phyloP scores from a whole-genome alignment of 2,329 filamentous ascomycete species.

The Cytospora piceae region DNA sequence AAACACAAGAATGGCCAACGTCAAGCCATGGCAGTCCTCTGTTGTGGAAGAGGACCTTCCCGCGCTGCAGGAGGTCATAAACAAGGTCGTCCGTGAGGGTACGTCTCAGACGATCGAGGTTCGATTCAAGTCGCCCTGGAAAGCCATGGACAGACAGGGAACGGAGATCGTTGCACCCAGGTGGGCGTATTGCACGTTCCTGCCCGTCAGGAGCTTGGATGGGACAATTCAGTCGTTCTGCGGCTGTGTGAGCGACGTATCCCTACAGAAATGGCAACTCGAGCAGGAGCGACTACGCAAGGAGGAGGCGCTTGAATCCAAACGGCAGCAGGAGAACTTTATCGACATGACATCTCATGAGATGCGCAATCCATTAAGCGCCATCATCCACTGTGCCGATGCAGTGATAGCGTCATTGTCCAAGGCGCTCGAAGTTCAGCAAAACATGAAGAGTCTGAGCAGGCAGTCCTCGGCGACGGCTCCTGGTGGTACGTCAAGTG shows the following conservation, averaged over 20 bases:
- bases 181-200: conserved; percentile 54
- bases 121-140: conserved; percentile 52
- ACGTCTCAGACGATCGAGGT: conserved; percentile 52
- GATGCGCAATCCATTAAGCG: conserved; percentile 73
- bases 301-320: conserved; percentile 61
- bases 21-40: conserved; percentile 51
- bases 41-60: conserved; percentile 51
- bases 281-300: conserved; percentile 53
- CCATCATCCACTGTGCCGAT: conserved; percentile 75
- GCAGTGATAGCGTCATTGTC: conserved; percentile 62
- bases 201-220: conserved; percentile 53
- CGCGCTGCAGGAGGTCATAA: conserved; percentile 45
- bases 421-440: conserved; percentile 46
- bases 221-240: conserved; percentile 53
- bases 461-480: conserved; percentile 38
- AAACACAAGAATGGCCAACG: conserved; percentile 33
- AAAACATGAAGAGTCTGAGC: conserved; percentile 20
- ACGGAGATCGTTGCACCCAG: conserved; percentile 49
- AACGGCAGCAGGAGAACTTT: conserved; percentile 77
- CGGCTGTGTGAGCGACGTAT: conserved; percentile 55
- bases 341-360: conserved; percentile 77
- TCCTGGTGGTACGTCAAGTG: conserved; percentile 29
- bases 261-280: conserved; percentile 54
- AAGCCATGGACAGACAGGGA: conserved; percentile 49
- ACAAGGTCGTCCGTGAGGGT: conserved; percentile 45